Percentiles rank a stretch among this genome's conserved stretches.
Evolutionary conservation across 768 basidiomycete genomes (phyloP).

Genomic region (Russula sp.): DNA sequence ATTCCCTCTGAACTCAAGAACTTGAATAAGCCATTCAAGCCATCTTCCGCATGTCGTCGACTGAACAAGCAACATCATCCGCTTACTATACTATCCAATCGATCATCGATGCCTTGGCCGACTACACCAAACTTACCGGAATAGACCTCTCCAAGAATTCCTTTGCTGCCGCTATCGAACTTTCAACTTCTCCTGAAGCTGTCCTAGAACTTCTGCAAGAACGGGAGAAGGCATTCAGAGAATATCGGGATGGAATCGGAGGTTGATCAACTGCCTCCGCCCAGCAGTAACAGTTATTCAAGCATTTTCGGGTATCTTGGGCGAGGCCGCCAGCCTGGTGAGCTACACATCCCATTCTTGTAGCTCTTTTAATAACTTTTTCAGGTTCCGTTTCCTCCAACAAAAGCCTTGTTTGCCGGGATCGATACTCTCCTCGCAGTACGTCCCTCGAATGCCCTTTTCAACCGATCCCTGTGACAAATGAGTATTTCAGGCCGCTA

Average conservation of each 20-base stretch:
- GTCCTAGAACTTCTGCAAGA: constrained; percentile 7
- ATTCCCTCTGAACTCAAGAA: background rate
- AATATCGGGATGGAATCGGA: constrained; percentile 7
- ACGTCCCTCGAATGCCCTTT: background rate
- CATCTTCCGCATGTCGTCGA: background rate
- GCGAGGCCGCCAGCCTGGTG: background rate
- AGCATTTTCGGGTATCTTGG: background rate
- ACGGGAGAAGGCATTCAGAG: background rate
- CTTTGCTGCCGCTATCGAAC: background rate
- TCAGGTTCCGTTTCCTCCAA: background rate
- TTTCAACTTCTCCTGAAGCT: background rate
- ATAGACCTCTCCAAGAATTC: constrained; percentile 1
- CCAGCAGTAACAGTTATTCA: background rate
- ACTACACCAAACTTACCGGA: background rate
- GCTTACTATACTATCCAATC: background rate
- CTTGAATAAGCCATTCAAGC: too few relatives aligned
- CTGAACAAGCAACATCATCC: background rate
- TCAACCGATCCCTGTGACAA: background rate
- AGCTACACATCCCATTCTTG: background rate
- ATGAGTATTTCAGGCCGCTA: background rate
- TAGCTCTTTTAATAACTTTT: too few relatives aligned
- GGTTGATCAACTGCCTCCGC: background rate
- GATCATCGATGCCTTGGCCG: background rate
- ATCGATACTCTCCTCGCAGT: background rate
- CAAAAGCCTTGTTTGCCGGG: background rate